Evolutionary conservation across 2,329 filamentous ascomycete genomes (phyloP), one percentile per base, ranked within the genome.

Genomic region (Ophiosphaerella narmari): DNA sequence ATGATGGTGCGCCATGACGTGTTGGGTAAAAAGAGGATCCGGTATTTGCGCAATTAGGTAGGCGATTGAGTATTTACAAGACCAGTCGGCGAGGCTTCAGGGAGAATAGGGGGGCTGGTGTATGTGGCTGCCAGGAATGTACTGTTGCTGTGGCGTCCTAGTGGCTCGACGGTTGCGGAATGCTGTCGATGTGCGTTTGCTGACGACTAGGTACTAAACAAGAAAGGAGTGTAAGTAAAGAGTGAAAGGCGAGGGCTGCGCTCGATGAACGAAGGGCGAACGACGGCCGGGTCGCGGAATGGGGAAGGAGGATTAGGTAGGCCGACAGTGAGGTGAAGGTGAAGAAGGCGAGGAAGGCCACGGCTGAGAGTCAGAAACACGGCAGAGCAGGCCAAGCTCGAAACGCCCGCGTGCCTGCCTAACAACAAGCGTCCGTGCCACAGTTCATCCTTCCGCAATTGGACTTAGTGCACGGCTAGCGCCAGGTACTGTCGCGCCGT

Each of bases 221-320:
- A 54, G 67, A 68, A 68, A 44, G 62, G 29, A 41, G 33, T 50
- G 44, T 36, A 46, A 48, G 56, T 62, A 72, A 71, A 53, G 68
- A 72, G 65, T 62, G 70, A 62, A 63, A 50, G 57, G 66, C 67
- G 61, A 67, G 58, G 66, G 66, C 60, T 62, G 69, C 60, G 63
- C 59, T 71, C 59, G 62, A 65, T 67, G 63, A 67, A 71, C 54
- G 68, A 73, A 71, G 67, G 68, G 60, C 66, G 66, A 67, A 70
- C 70, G 67, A 72, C 70, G 68, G 68, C 70, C 69, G 57, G 70
- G 69, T 66, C 68, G 69, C 65, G 64, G 59, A 46, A 50, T 56
- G 53, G 51, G 57, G 60, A 52, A 52, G 54, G 56, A 50, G 48
- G 54, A 59, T 49, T 52, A 57, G 52, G 39, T 21, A 33, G 40